These are phyloP conservation scores for Sisymbrium altissimum DNA, from an alignment of 345 rosid genomes.

Conservation along the genomic window DNA sequence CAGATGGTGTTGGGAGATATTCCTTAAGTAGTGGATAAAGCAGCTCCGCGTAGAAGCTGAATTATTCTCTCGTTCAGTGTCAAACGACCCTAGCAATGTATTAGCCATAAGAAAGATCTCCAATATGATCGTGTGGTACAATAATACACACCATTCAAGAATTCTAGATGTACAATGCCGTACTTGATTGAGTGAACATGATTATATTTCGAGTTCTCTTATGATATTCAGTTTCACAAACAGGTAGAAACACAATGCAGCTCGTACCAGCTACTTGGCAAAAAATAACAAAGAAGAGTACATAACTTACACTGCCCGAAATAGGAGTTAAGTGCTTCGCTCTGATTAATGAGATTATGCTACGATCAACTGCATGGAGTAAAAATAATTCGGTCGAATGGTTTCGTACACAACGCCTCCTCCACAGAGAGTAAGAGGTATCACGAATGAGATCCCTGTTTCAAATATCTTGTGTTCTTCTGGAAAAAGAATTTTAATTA, in stretches of 20 bases:
- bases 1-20: too few species aligned
- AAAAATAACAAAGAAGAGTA: not conserved
- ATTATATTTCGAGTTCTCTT: not conserved
- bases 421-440: constrained; percentile 12
- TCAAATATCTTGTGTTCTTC: not conserved
- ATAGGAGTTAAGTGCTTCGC: constrained; percentile 4
- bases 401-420: not conserved
- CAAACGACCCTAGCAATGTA: too few species aligned
- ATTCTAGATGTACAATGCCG: not conserved
- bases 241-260: constrained; percentile 17
- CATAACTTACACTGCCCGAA: constrained; percentile 4
- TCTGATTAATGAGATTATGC: not conserved
- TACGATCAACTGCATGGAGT: not conserved
- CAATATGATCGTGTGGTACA: too few species aligned
- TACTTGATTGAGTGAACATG: constrained; percentile 3
- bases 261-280: constrained; percentile 3
- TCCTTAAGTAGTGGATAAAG: too few species aligned
- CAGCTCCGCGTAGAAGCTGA: too few species aligned
- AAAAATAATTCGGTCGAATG: not conserved
- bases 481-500: constrained; percentile 26
- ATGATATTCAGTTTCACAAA: constrained; percentile 16
- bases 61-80: too few species aligned
- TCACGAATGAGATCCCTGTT: not conserved
- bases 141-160: too few species aligned
- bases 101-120: too few species aligned